These are phyloP conservation scores for Venturia pyrina DNA, from an alignment of 2,329 filamentous ascomycete species.

Conservation along the genomic window DNA sequence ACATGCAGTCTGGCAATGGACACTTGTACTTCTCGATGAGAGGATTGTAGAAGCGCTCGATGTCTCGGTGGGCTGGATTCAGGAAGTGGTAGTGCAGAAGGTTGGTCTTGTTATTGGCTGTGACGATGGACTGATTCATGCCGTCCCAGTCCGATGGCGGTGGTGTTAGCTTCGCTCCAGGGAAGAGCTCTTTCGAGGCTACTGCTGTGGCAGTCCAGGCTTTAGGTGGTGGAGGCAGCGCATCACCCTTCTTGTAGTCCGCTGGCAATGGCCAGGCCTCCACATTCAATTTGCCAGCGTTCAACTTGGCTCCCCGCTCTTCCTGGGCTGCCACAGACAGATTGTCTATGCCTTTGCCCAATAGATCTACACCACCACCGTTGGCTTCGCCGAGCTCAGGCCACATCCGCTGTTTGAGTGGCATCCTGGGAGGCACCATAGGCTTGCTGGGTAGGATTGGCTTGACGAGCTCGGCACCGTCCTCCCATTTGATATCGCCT, in stretches of 20 bases:
- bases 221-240: neutral
- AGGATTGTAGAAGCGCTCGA: slow-evolving; percentile 36
- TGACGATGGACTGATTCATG: slow-evolving; percentile 20
- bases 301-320: neutral
- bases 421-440: neutral
- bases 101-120: slow-evolving; percentile 24
- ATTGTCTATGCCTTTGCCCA: neutral
- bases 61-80: slow-evolving; percentile 38
- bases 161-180: slow-evolving; percentile 22
- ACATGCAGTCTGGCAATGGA: slow-evolving; percentile 39
- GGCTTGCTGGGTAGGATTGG: neutral
- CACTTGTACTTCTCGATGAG: slow-evolving; percentile 41
- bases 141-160: slow-evolving; percentile 1
- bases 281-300: neutral
- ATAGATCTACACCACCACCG: neutral
- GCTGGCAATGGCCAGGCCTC: neutral
- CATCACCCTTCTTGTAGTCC: slow-evolving; percentile 9
- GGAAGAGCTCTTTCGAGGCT: slow-evolving; percentile 25
- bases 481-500: neutral
- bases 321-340: neutral
- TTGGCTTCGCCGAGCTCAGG: neutral
- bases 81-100: slow-evolving; percentile 31
- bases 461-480: neutral
- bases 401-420: slow-evolving; percentile 6
- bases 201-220: slow-evolving; percentile 7